Conservation (phyloP, 768 basidiomycete genomes). For the Auriculariales sp. region DNA sequence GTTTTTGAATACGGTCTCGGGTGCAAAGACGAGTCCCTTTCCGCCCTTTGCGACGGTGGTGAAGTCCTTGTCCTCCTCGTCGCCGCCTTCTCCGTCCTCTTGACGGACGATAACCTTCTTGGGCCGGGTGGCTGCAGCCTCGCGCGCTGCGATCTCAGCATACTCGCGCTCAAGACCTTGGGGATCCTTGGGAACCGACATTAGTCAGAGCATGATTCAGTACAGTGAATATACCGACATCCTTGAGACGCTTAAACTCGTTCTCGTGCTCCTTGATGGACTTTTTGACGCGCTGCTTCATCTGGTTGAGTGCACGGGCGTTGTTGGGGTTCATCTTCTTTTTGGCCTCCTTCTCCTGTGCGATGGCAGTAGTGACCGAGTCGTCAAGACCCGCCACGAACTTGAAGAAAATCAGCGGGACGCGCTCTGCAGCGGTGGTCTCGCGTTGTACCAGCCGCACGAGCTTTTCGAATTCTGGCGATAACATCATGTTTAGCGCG, state of each 20-base stretch:
- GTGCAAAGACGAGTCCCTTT: conserved; percentile 63
- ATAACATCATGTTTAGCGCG: conserved; percentile 1
- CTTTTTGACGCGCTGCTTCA: conserved; percentile 97
- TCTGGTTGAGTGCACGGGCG: conserved; percentile 86
- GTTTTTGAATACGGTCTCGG: conserved; percentile 83
- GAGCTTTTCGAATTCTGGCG: conserved; percentile 97
- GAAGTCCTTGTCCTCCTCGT: conserved; percentile 51
- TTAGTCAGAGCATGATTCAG: neutral
- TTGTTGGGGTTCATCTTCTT: conserved; percentile 96
- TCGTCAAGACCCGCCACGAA: conserved; percentile 61
- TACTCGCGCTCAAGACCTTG: conserved; percentile 77
- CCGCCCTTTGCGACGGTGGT: conserved; percentile 87
- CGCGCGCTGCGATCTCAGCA: conserved; percentile 30
- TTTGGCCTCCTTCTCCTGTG: conserved; percentile 83
- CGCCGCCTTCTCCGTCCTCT: conserved; percentile 25
- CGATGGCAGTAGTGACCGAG: conserved; percentile 53
- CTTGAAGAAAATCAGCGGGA: conserved; percentile 76
- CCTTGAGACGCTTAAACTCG: conserved; percentile 64
- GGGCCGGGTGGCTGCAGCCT: conserved; percentile 23
- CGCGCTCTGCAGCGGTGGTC: conserved; percentile 69
- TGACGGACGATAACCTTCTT: conserved; percentile 16
- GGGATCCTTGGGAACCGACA: conserved; percentile 46
- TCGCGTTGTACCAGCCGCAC: conserved; percentile 79
- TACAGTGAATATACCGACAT: conserved; percentile 29
- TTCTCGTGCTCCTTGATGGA: conserved; percentile 75